Evolutionary conservation across 2,329 filamentous ascomycete species (phyloP), one percentile per base, ranked within the genome.

Genomic region (Rhynchosporium secalis): DNA sequence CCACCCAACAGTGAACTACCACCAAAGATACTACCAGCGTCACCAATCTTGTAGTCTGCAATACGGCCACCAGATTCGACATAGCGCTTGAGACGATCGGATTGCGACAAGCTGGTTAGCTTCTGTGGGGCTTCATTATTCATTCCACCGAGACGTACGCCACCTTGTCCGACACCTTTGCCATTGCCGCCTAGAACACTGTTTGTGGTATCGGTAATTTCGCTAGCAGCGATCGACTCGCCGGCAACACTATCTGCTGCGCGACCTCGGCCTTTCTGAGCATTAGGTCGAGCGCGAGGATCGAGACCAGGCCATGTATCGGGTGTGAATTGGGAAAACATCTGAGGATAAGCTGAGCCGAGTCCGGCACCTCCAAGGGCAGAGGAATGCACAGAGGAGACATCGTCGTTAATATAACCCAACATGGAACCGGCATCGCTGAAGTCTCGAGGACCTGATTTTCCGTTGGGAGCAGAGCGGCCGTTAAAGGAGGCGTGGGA

Each of bases 321-420:
- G 9, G 87, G 81, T 40, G 90, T 88, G 78, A 99, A 98, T 75
- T 89, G 90, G 61, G 92, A 92, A 77, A 99, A 99, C 89, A 97
- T 96, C 20, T 91, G 90, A 15, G 95, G 95, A 75, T 94, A 98
- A 29, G 92, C 91, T 54, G 88, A 87, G 9, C 75, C 83, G 36
- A 96, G 81, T n/a, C 88, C 89, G 41, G 90, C 90, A 43, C 92
- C 92, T 60, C 92, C 92, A 57, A 98, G 85, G 0, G 92, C 88
- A 49, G 92, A 96, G 54, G 92, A 93, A 76, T 98, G 94, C 51
- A 99, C 90, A 2, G 93, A 97, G 8, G 94, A 98, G 46, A 96
- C 92, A 75, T 99, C 95, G 72, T 99, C 95, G 2, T 94, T 92
- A 64, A 99, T 96, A 75, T 96, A 98, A 15, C 94, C 95, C 70